phyloP scores from a whole-genome alignment of 2,329 filamentous ascomycete species.

The Colletotrichum gigasporum region DNA sequence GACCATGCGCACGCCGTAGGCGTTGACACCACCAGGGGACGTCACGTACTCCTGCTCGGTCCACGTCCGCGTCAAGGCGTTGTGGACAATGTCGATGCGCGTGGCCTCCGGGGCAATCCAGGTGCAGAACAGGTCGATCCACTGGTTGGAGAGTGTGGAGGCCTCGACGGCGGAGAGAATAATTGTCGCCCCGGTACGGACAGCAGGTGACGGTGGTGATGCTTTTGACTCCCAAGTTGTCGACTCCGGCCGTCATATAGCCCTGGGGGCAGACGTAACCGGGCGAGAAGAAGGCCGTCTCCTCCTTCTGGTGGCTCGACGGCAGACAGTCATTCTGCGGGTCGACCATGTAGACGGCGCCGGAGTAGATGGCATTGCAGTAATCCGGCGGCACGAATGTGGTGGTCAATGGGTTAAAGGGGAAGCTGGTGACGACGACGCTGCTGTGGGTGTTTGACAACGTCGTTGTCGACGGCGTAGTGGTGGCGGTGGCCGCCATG shows the following conservation, averaged over 20 bases:
- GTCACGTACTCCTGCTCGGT: slow-evolving; percentile 23
- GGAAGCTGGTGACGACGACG: slow-evolving; percentile 24
- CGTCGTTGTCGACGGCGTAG: not conserved
- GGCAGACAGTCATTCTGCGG: slow-evolving; percentile 32
- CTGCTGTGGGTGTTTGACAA: slow-evolving; percentile 13
- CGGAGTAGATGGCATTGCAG: slow-evolving; percentile 29
- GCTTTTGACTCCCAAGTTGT: slow-evolving; percentile 33
- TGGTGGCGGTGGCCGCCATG: slow-evolving; percentile 9
- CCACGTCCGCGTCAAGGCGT: slow-evolving; percentile 24
- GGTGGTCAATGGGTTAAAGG: slow-evolving; percentile 32
- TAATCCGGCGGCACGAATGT: slow-evolving; percentile 27
- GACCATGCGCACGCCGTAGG: slow-evolving; percentile 38
- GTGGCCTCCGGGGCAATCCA: slow-evolving; percentile 33
- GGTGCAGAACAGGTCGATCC: slow-evolving; percentile 34
- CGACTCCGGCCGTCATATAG: slow-evolving; percentile 33
- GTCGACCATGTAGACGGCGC: slow-evolving; percentile 30
- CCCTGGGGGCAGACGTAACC: slow-evolving; percentile 19
- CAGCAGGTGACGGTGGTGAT: slow-evolving; percentile 40
- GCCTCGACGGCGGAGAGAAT: slow-evolving; percentile 35
- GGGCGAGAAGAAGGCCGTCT: slow-evolving; percentile 28
- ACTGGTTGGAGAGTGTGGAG: slow-evolving; percentile 25
- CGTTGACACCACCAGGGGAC: slow-evolving; percentile 33
- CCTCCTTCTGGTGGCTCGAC: slow-evolving; percentile 22
- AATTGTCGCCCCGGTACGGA: slow-evolving; percentile 32
- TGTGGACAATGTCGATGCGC: slow-evolving; percentile 29